phyloP scores from a whole-genome alignment of 2,329 filamentous ascomycete species.

The Cadophora sp. region DNA sequence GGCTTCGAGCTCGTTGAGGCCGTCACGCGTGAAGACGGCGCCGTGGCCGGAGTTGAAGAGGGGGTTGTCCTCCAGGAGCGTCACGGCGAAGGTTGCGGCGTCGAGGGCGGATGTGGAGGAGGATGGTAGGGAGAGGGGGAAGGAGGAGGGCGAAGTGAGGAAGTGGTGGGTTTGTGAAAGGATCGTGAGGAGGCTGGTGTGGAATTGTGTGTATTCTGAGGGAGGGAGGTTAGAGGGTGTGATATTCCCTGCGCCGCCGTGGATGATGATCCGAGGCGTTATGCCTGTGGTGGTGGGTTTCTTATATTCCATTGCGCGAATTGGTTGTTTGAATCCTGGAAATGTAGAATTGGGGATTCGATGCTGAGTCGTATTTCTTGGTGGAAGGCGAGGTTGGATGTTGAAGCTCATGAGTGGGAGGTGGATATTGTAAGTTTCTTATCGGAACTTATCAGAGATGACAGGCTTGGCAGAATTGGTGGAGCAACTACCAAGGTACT shows the following conservation, averaged over 20 bases:
- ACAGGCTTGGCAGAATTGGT: not conserved
- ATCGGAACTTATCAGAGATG: constrained; percentile 8
- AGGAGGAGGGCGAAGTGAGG: constrained; percentile 63
- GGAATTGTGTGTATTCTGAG: constrained; percentile 64
- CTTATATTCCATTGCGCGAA: constrained; percentile 24
- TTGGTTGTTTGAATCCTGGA: not conserved
- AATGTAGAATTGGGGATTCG: not conserved
- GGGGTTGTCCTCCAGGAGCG: constrained; percentile 77
- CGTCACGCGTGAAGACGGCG: constrained; percentile 84
- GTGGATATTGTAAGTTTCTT: not conserved
- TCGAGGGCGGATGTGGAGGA: constrained; percentile 65
- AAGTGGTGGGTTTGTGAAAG: constrained; percentile 55
- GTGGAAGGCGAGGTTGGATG: not conserved
- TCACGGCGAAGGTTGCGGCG: constrained; percentile 76
- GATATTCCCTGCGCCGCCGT: constrained; percentile 75
- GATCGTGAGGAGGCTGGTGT: constrained; percentile 65
- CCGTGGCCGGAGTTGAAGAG: constrained; percentile 87
- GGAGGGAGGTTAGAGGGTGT: constrained; percentile 63
- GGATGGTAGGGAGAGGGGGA: constrained; percentile 54
- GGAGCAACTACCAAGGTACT: not conserved
- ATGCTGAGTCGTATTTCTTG: not conserved
- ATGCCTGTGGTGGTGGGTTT: constrained; percentile 8
- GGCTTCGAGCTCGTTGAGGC: constrained; percentile 85
- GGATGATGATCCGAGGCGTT: constrained; percentile 29
- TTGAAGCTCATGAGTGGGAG: not conserved